Base-by-base conservation (phyloP, 805 yeast genomes). In the Starmerella etchellsii region DNA sequence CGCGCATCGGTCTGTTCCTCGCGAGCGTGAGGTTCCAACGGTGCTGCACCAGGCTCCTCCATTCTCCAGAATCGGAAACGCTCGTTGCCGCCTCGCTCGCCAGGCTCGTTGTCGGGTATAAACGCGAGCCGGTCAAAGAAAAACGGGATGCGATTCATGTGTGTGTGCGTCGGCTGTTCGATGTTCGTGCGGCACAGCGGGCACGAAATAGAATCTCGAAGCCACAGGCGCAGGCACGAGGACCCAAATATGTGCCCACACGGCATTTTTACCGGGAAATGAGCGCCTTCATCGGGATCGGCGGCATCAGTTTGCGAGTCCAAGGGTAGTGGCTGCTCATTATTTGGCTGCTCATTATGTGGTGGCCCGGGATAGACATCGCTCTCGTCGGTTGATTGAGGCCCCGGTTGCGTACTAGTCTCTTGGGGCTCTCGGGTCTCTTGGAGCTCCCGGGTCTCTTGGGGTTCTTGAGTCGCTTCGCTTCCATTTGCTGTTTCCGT, bases 171-270 rank as follows among this genome's bases (percentile, higher is more conserved):
- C 64, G 15, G 59, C 52, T 4, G 10, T 41, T 68, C 67, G 44
- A 79, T 63, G 18, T 68, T 63, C 15, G 65, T 65, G 43, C 97
- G 74, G 57, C 98, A 88, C 35, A 88, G 61, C 0, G 98, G 98
- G 57, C 97, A 87, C 2, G 83, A 73, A 24, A 73, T 70, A 52
- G 80, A 76, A 20, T 71, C 63, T 45, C 69, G 71, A 37, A 88
- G 70, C 98, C 98, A 88, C 51, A 79, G 82, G 43, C 67, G 71
- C 20, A 85, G 64, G 63, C 98, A 88, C n/a, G 73, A 70, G 46
- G 76, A 69, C 6, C 98, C 97, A 65, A 91, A 88, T 0, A 76
- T 56, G 55, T 88, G 98, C 8, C 75, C 75, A 59, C 98, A 88
- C 0, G 94, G 91, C 70, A 88, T 66, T 43, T 70, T 64, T 1